Percentiles rank a stretch among this genome's conserved stretches.
Evolutionary conservation across 306 rosid genomes (phyloP).

Genomic region (Pyrus betulifolia): DNA sequence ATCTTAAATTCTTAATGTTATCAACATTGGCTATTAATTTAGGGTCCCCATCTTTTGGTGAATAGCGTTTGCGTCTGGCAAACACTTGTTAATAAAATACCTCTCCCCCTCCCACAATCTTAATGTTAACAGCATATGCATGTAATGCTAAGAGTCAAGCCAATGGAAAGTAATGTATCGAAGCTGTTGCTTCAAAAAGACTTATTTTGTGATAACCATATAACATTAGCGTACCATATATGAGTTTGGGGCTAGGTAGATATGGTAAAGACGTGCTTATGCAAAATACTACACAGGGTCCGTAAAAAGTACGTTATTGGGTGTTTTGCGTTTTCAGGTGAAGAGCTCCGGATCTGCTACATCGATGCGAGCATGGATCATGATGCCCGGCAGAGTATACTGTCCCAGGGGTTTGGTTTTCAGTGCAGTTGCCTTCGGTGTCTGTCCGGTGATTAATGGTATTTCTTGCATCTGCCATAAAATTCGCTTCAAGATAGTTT

Average conservation of each 20-base stretch:
- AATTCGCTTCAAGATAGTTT: no score
- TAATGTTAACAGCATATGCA: background rate
- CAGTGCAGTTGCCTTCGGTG: slow-evolving; percentile 69
- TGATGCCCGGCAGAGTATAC: slow-evolving; percentile 54
- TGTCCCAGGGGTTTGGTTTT: slow-evolving; percentile 73
- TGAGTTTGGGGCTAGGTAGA: background rate
- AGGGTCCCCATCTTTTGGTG: background rate
- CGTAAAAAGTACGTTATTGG: background rate
- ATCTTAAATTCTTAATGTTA: background rate
- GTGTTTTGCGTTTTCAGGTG: slow-evolving; percentile 46
- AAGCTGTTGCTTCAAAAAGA: background rate
- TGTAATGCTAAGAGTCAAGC: background rate
- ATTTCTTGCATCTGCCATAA: background rate
- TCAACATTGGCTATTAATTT: background rate
- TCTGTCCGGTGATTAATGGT: slow-evolving; percentile 43
- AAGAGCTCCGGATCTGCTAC: slow-evolving; percentile 91
- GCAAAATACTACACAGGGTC: background rate
- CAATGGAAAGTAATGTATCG: background rate
- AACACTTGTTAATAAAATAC: background rate
- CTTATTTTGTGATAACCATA: background rate
- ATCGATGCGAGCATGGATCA: slow-evolving; percentile 71
- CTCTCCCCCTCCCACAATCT: background rate
- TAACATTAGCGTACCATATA: background rate
- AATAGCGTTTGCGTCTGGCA: background rate
- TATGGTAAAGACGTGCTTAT: background rate